phyloP scores from a whole-genome alignment of 2,329 filamentous ascomycete species.

The Alternaria solani region DNA sequence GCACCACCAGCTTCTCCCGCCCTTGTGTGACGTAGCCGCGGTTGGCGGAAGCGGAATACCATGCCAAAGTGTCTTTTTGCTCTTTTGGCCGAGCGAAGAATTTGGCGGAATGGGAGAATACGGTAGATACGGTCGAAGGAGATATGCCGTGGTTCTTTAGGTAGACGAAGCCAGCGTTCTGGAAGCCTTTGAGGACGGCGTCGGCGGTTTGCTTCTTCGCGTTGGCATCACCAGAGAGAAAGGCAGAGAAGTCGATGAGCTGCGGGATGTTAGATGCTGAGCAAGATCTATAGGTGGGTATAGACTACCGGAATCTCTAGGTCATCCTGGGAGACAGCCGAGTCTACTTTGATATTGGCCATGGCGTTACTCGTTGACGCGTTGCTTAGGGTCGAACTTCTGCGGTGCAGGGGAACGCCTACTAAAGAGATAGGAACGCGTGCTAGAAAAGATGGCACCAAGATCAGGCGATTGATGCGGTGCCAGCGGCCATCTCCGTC shows the following conservation, averaged over 20 bases:
- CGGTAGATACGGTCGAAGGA: conserved; percentile 63
- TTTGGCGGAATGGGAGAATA: conserved; percentile 62
- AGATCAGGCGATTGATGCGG: conserved; percentile 16
- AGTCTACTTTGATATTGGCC: conserved; percentile 38
- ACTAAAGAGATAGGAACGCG: neutral
- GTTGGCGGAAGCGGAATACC: conserved; percentile 58
- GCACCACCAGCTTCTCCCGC: conserved; percentile 51
- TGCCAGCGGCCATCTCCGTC: conserved; percentile 31
- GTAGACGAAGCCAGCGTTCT: conserved; percentile 88
- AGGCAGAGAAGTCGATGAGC: conserved; percentile 81
- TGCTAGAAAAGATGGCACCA: neutral
- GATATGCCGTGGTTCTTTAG: conserved; percentile 80
- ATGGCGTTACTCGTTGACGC: conserved; percentile 16
- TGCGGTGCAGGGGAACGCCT: neutral
- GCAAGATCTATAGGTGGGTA: neutral
- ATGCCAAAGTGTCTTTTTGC: conserved; percentile 51
- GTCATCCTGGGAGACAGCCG: conserved; percentile 51
- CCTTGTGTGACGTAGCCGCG: conserved; percentile 58
- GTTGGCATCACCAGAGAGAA: conserved; percentile 68
- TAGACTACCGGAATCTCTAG: conserved; percentile 49
- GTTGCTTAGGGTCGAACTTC: neutral
- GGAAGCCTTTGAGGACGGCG: conserved; percentile 80
- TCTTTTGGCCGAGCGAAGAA: conserved; percentile 51
- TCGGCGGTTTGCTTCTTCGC: conserved; percentile 72
- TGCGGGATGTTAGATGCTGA: conserved; percentile 43